Base-by-base conservation (phyloP, 345 rosid species). In the Isatis tinctoria region DNA sequence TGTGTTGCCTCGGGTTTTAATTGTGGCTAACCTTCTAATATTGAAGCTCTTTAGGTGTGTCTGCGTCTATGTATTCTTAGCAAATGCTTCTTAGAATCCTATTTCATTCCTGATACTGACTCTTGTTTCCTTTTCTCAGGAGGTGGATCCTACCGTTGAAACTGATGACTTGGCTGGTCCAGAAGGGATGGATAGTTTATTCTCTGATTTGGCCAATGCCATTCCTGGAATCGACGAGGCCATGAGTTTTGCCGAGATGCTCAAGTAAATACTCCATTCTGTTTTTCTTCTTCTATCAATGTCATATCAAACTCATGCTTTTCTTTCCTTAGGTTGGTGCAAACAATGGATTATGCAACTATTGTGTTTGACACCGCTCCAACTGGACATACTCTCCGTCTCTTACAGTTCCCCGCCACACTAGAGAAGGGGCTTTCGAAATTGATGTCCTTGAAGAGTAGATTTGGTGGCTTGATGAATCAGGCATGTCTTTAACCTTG, bases 141-240 rank as follows among this genome's bases (percentile, higher is more conserved):
- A 96, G 85, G 97, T 96, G 80, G 99, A 96, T 92, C 99, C 99
- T 72, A 88, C 75, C 1, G 97, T 96, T 54, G 99, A 95, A 72
- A 82, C 85, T 69, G 97, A 94, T 67, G 97, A 88, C 8, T 7
- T 90, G 68, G 87, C 82, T 53, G 80, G 85, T 33, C 52, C 79
- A 0, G 97, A 96, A 52, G 97, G 97, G 72, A 89, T 96, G 97
- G 98, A 92, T 78, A 74, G 83, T 80, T 81, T 96, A 75, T 85
- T 96, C 76, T 87, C 98, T 18, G 99, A 95, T 77, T 79, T 96
- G 43, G 92, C 99, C 0, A 96, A 88, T 87, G 92, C 99, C 0
- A 95, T 95, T 76, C 99, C 99, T 41, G 99, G 99, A 37, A 96
- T 96, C 47, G 99, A 96, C 22, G 98, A 92, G 81, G 99, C 99